Evolutionary conservation across 768 basidiomycete genomes (phyloP), one percentile per base, ranked within the genome.

Genomic region (Panaeolus papilionaceus): DNA sequence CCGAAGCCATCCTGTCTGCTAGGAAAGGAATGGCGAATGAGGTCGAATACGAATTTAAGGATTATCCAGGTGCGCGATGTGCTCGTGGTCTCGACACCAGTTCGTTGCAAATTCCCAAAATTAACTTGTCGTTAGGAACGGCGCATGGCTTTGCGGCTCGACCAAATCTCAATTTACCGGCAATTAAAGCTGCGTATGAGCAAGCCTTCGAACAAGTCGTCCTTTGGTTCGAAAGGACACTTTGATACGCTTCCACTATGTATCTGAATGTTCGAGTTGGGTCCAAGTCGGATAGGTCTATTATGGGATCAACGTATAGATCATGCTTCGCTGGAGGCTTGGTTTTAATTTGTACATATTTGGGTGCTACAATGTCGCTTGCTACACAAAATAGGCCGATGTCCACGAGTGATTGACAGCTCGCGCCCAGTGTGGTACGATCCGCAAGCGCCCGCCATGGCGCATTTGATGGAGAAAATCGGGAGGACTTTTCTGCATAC

Each of bases 141-240:
- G 72, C 79, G 4, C 85, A 86, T 67, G 84, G 85, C 8, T 86
- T 85, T 66, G 83, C 80, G 26, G 75, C 78, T 11, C 78, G 82
- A 11, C 85, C 84, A 3, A 80, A 83, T 49, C 63, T 82, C 14
- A 73, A 72, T 3, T 66, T 79, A 23, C 75, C 80, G 4, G 82
- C 79, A 10, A 78, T 82, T 62, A 83, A 81, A 66, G 78, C 78
- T 54, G 83, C 78, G 0, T 81, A 78, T 49, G 82, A 85, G 70
- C 76, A 76, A 8, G 79, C 83, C 0, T 79, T 84, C 8, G 75
- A 81, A 38, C 81, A 85, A 66, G 79, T 78, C 3, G 79, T 81
- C 18, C 72, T 74, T 23, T 86, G 84, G 85, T 85, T 85, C 69
- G 76, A 79, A 28, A 85, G 83, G 70, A 76, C 74, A 0, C 45